Evolutionary conservation across 2,329 filamentous ascomycete species (phyloP).

Genomic region (Apiospora arundinis): DNA sequence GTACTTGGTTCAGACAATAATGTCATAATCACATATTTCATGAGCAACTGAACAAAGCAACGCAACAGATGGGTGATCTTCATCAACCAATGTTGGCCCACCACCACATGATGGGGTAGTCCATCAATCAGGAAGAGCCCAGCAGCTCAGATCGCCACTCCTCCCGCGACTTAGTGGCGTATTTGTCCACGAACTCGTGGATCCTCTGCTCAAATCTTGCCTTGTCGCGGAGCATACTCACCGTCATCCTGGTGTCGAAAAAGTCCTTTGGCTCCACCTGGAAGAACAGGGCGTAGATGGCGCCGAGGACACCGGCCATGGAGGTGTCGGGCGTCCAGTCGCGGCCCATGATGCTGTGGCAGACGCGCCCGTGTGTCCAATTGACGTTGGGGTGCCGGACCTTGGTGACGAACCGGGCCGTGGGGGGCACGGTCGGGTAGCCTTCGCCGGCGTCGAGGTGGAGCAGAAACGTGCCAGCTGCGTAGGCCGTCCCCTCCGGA

Average conservation of each 20-base stretch:
- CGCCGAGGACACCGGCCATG: slow-evolving; percentile 29
- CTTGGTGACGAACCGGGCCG: slow-evolving; percentile 78
- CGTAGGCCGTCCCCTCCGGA: slow-evolving; percentile 26
- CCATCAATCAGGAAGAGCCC: not conserved
- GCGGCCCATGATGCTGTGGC: slow-evolving; percentile 43
- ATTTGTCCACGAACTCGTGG: not conserved
- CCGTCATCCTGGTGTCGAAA: slow-evolving; percentile 22
- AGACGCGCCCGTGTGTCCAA: slow-evolving; percentile 76
- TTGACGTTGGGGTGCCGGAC: slow-evolving; percentile 85
- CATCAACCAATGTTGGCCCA: too few relatives aligned
- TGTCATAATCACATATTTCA: not conserved
- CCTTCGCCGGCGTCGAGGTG: slow-evolving; percentile 80
- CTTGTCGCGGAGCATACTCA: not conserved
- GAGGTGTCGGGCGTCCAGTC: slow-evolving; percentile 34
- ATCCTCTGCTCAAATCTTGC: not conserved
- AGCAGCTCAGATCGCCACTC: not conserved
- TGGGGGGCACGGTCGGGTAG: slow-evolving; percentile 80
- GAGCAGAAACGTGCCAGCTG: slow-evolving; percentile 75
- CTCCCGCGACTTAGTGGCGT: not conserved
- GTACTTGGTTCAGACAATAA: not conserved
- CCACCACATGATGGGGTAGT: not conserved
- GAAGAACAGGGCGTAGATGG: slow-evolving; percentile 28
- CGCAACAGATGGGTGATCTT: not conserved
- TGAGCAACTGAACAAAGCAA: not conserved
- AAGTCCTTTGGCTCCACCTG: slow-evolving; percentile 28